Evolutionary conservation across 495 filamentous ascomycete species (phyloP).

Genomic region (Pseudevernia furfuracea): DNA sequence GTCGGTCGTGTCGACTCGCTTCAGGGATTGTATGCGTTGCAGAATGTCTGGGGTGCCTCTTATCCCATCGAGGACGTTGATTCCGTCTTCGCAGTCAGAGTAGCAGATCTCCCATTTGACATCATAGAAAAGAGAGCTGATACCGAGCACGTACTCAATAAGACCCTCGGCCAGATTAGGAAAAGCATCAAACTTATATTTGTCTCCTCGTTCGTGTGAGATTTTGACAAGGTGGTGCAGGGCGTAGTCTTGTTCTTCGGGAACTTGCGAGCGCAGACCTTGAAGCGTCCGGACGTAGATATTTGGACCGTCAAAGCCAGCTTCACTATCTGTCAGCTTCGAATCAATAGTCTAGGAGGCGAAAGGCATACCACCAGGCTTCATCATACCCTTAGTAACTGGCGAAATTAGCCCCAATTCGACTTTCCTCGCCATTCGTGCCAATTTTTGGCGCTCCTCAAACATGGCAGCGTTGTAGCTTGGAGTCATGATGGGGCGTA

Average conservation of each 20-base stretch:
- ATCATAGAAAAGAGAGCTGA: slow-evolving; percentile 67
- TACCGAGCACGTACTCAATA: slow-evolving; percentile 69
- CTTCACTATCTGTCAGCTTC: slow-evolving; percentile 29
- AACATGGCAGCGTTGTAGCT: slow-evolving; percentile 58
- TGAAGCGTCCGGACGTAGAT: slow-evolving; percentile 81
- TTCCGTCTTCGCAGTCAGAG: slow-evolving; percentile 44
- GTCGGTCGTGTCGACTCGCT: slow-evolving; percentile 52
- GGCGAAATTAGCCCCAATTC: slow-evolving; percentile 20
- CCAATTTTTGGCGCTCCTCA: slow-evolving; percentile 39
- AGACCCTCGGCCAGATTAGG: slow-evolving; percentile 83
- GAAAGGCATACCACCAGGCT: slow-evolving; percentile 44
- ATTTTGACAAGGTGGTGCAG: slow-evolving; percentile 92
- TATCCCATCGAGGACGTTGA: slow-evolving; percentile 60
- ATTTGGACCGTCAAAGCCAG: slow-evolving; percentile 63
- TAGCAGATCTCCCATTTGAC: slow-evolving; percentile 76
- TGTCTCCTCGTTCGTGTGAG: slow-evolving; percentile 87
- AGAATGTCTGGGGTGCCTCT: slow-evolving; percentile 71
- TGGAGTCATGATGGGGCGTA: slow-evolving; percentile 64
- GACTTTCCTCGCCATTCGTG: slow-evolving; percentile 27
- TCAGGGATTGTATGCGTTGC: slow-evolving; percentile 53
- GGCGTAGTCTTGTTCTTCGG: slow-evolving; percentile 78
- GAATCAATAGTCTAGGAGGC: background rate
- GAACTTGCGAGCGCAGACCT: slow-evolving; percentile 70
- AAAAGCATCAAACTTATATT: slow-evolving; percentile 89
- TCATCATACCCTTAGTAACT: slow-evolving; percentile 41